Percentiles rank a stretch among this genome's conserved stretches.
These are phyloP conservation scores for Alternaria dauci DNA, from an alignment of 2,329 filamentous ascomycete genomes.

Conservation along the genomic window DNA sequence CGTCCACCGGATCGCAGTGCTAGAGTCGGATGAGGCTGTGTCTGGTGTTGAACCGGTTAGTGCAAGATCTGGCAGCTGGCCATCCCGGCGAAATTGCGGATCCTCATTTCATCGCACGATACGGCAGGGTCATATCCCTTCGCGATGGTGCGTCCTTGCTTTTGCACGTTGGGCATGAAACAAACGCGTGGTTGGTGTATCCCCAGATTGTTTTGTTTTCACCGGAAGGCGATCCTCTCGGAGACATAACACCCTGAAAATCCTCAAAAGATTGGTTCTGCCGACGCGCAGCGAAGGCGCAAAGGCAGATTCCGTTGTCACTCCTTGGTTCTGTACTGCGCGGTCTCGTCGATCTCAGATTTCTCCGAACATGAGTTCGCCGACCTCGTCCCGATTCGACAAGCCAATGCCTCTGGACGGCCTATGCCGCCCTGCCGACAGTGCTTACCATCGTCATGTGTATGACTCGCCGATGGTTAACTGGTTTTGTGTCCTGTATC, in stretches of 20 bases:
- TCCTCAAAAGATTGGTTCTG: background rate
- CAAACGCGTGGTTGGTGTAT: conserved; percentile 3
- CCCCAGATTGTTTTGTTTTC: background rate
- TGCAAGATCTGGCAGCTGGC: conserved; percentile 7
- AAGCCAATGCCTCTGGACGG: conserved; percentile 1
- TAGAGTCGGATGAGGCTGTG: conserved; percentile 9
- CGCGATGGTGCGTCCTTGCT: background rate
- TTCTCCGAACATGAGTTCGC: conserved; percentile 4
- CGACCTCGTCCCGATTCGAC: conserved; percentile 11
- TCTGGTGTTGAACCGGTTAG: conserved; percentile 4
- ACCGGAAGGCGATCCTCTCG: background rate
- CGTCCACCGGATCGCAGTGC: background rate
- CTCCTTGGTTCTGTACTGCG: background rate
- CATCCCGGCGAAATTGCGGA: background rate
- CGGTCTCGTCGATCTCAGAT: background rate
- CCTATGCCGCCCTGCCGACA: background rate
- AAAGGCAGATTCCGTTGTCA: background rate
- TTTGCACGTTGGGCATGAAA: conserved; percentile 6
- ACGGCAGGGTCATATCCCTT: conserved; percentile 10
- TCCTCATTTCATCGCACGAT: conserved; percentile 12
- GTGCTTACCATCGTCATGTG: background rate
- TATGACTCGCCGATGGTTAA: conserved; percentile 9
- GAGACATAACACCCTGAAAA: background rate
- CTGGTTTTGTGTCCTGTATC: conserved; percentile 1
- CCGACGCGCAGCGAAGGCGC: background rate